Conservation (phyloP, 2,329 filamentous ascomycete genomes). For the Thyridium curvatum region DNA sequence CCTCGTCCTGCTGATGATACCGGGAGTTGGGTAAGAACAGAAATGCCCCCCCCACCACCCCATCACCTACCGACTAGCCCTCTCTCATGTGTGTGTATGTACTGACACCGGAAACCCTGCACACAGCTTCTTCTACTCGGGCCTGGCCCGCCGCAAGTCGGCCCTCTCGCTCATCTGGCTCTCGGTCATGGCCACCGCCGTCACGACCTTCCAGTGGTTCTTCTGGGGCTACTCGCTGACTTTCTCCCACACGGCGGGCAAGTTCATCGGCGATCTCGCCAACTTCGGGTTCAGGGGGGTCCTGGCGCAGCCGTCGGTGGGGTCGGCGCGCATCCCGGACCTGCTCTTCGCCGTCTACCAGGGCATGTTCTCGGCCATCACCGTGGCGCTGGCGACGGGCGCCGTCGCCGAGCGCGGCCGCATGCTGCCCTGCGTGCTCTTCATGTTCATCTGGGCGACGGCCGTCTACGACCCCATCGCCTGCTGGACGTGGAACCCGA, state of each 20-base stretch:
- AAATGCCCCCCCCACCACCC: too few relatives aligned
- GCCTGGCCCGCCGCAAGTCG: conserved; percentile 81
- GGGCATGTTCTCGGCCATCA: conserved; percentile 84
- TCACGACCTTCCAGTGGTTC: conserved; percentile 90
- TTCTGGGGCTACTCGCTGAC: conserved; percentile 84
- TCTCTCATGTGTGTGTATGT: too few relatives aligned
- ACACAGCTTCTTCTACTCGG: conserved; percentile 79
- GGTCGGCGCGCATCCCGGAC: conserved; percentile 68
- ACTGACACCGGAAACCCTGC: too few relatives aligned
- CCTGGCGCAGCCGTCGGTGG: conserved; percentile 68
- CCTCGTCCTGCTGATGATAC: conserved; percentile 86
- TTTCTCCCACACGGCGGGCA: conserved; percentile 71
- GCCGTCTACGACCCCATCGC: conserved; percentile 88
- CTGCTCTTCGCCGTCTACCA: conserved; percentile 81
- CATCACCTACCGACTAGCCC: too few relatives aligned
- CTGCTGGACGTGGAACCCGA: conserved; percentile 89
- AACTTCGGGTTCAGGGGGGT: conserved; percentile 78
- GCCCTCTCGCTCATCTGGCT: conserved; percentile 88
- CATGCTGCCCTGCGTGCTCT: conserved; percentile 82
- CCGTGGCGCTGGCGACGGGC: conserved; percentile 76
- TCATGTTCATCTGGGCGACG: conserved; percentile 91
- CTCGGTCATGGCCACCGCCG: conserved; percentile 77
- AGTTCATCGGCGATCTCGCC: conserved; percentile 69
- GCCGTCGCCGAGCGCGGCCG: conserved; percentile 82
- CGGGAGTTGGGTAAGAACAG: conserved; percentile 64